Base-by-base conservation (phyloP, 106 monocot genomes). In the Acorus gramineus region DNA sequence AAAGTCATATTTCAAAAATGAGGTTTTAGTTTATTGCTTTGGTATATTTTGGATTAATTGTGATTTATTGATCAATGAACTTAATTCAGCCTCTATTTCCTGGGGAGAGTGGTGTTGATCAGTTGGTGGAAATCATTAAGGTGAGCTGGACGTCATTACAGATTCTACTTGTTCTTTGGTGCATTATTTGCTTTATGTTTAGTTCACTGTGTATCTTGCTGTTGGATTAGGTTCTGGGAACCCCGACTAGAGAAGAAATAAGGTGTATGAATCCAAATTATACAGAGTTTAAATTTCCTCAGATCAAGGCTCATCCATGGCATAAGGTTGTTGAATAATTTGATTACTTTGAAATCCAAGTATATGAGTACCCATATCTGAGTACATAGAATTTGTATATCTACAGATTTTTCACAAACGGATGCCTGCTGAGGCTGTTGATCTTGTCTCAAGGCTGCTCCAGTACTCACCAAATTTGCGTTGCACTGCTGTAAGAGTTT, bases 111-210 rank as follows among this genome's bases (percentile, higher is more conserved):
- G 69, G 74, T 50, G 80, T 81, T 47, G 80, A 78, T 54, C 85
- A 85, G 68, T 72, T 85, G 5, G 85, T 85, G 60, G 80, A 80
- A 65, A 81, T 85, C 64, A 78, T 85, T 28, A 85, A 85, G 85
- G 85, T 85, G 5, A 28, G 28, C 28, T 28, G 28, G 28, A 28
- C 28, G 1, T 53, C 2, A 13, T 48, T 55, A 42, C n/a, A 14
- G 11, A 12, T 11, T 3, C 9, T 44, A 5, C 43, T 6, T 53
- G 0, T 14, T 11, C 52, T 14, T 14, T 65, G 2, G 28, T 59
- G 3, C 42, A 50, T 42, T 42, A 12, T 11, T 56, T 67, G 5
- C 50, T 10, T 8, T 52, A 14, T 65, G 1, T 50, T 44, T 11
- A 44, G 44, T 56, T 72, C 3, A 58, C 58, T 45, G 7, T 42